These are phyloP conservation scores for Elsinoe necatrix DNA, from an alignment of 2,329 filamentous ascomycete species.

Conservation along the genomic window DNA sequence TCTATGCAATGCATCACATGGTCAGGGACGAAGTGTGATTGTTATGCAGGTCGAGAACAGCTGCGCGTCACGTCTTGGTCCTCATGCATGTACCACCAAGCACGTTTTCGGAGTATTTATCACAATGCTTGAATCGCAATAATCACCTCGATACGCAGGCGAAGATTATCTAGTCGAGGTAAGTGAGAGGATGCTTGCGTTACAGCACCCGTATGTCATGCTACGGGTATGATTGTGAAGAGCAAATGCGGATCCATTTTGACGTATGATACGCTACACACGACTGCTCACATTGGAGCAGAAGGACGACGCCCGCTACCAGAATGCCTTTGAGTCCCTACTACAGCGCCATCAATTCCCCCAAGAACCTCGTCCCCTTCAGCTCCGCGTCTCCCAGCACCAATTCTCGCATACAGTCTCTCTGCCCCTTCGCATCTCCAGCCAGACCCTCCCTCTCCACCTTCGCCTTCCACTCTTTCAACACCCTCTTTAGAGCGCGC, in stretches of 20 bases:
- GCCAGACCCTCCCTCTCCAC: conserved; percentile 50
- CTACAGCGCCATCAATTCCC: conserved; percentile 13
- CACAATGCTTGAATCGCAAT: background rate
- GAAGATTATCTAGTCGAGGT: background rate
- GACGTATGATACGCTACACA: background rate
- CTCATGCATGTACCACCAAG: background rate
- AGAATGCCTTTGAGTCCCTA: background rate
- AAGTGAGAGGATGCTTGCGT: too few relatives aligned
- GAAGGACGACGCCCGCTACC: background rate
- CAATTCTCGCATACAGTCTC: conserved; percentile 65
- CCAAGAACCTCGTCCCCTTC: conserved; percentile 57
- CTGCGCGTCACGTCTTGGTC: background rate
- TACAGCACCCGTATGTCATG: too few relatives aligned
- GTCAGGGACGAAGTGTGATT: background rate
- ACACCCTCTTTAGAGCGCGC: conserved; percentile 69
- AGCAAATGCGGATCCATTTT: too few relatives aligned
- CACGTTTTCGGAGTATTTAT: background rate
- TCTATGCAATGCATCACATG: background rate
- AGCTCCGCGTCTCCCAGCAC: conserved; percentile 63
- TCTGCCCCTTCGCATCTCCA: conserved; percentile 46
- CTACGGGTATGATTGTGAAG: too few relatives aligned
- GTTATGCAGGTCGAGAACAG: background rate
- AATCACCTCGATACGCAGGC: background rate
- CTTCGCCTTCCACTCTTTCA: conserved; percentile 75
- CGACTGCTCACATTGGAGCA: background rate